A percentile compares a stretch with the other conserved stretches of the same genome.
Evolutionary conservation across 116 monocot genomes (phyloP).

Genomic region (Zostera marina): DNA sequence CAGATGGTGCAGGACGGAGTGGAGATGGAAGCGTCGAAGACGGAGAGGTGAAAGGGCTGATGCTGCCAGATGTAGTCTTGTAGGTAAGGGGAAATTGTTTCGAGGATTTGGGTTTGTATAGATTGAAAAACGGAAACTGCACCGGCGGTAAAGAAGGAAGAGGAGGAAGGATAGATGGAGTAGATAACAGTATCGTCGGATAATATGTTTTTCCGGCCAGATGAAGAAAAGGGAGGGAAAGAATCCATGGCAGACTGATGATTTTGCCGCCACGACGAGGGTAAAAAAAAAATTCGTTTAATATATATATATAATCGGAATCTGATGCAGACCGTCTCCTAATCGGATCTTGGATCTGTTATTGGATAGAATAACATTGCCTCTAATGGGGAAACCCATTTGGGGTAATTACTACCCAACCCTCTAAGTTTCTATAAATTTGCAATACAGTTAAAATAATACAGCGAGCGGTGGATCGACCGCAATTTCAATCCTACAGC

Average conservation of each 20-base stretch:
- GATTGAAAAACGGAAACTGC: conserved; percentile 13
- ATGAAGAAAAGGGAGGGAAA: background rate
- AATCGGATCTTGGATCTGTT: no score
- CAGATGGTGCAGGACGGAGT: conserved; percentile 16
- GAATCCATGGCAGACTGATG: conserved; percentile 4
- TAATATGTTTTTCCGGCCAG: background rate
- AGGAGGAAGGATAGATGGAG: conserved; percentile 35
- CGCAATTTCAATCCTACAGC: no score
- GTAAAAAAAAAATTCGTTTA: no score
- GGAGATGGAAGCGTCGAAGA: conserved; percentile 2
- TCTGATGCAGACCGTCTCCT: no score
- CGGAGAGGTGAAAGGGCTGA: conserved; percentile 39
- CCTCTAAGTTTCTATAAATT: no score
- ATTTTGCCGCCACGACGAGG: no score
- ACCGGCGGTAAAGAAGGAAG: conserved; percentile 1
- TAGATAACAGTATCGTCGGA: conserved; percentile 64
- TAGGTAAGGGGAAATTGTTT: conserved; percentile 20
- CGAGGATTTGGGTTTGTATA: conserved; percentile 20
- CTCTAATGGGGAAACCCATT: no score
- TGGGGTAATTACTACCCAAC: no score
- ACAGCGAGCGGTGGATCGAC: no score
- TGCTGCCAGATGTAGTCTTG: conserved; percentile 51
- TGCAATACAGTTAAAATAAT: no score
- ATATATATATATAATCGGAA: no score
- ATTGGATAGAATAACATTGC: no score